phyloP scores from a whole-genome alignment of 495 filamentous ascomycete species.

The Annulohypoxylon maeteangense region DNA sequence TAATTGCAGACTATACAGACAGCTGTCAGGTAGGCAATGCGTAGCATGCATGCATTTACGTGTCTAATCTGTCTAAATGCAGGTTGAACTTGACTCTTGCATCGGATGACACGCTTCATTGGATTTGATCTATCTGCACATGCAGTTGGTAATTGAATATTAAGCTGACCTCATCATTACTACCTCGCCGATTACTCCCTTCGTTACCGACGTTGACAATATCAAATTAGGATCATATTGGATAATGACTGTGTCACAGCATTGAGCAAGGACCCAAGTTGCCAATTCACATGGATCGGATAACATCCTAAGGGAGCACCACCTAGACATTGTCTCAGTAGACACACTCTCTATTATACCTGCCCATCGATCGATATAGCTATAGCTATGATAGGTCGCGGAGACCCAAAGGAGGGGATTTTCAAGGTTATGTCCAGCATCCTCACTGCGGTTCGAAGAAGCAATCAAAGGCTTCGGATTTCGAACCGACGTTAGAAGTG shows the following conservation, averaged over 20 bases:
- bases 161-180: conserved; percentile 32
- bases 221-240: conserved; percentile 10
- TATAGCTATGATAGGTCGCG: not conserved
- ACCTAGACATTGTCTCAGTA: not conserved
- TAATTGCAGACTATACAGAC: not conserved
- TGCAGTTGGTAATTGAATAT: conserved; percentile 15
- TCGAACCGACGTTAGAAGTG: conserved; percentile 54
- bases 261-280: not conserved
- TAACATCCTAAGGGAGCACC: conserved; percentile 1
- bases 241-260: conserved; percentile 4
- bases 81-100: not conserved
- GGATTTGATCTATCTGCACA: conserved; percentile 14
- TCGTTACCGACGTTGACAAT: conserved; percentile 14
- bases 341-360: not conserved
- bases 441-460: conserved; percentile 56
- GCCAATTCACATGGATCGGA: conserved; percentile 1
- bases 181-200: conserved; percentile 26
- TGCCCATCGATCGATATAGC: not conserved
- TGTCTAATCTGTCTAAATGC: conserved; percentile 8
- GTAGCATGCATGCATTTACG: conserved; percentile 15
- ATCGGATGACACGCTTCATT: conserved; percentile 1
- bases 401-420: too few relatives aligned
- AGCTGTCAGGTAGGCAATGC: not conserved
- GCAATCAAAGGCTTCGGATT: conserved; percentile 48
- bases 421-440: conserved; percentile 55